A percentile compares a stretch with the other conserved stretches of the same genome.
phyloP scores from a whole-genome alignment of 306 rosid genomes.

The Clitoria ternatea region DNA sequence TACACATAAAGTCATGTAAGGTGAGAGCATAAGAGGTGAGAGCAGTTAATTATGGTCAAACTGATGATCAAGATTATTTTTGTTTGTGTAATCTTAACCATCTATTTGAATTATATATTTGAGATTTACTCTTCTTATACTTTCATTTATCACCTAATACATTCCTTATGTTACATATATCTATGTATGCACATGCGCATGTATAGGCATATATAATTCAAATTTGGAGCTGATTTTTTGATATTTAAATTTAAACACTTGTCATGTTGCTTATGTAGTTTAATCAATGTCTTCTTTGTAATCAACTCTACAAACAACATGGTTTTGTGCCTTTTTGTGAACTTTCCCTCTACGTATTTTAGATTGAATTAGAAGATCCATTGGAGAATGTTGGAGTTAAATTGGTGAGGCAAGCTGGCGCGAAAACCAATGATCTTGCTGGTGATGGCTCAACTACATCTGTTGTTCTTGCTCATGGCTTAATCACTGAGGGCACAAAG shows the following conservation, averaged over 20 bases:
- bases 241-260: background rate
- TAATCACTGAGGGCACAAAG: conserved; percentile 87
- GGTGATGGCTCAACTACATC: conserved; percentile 98
- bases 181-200: too few species aligned
- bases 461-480: conserved; percentile 84
- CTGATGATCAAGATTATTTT: too few species aligned
- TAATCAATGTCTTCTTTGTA: background rate
- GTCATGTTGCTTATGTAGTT: background rate
- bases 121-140: too few species aligned
- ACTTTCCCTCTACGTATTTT: background rate
- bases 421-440: conserved; percentile 85
- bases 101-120: too few species aligned
- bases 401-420: conserved; percentile 97
- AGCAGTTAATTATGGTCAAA: too few species aligned
- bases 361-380: conserved; percentile 93
- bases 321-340: background rate
- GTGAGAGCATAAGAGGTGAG: too few species aligned
- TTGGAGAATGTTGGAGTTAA: conserved; percentile 94
- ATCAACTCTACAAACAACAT: background rate
- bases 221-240: background rate
- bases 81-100: too few species aligned
- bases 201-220: too few species aligned
- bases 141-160: too few species aligned
- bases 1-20: too few species aligned
- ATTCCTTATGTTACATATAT: too few species aligned